These are phyloP conservation scores for Omphalotus olearius DNA, from an alignment of 1,284 basidiomycete species.

Conservation along the genomic window DNA sequence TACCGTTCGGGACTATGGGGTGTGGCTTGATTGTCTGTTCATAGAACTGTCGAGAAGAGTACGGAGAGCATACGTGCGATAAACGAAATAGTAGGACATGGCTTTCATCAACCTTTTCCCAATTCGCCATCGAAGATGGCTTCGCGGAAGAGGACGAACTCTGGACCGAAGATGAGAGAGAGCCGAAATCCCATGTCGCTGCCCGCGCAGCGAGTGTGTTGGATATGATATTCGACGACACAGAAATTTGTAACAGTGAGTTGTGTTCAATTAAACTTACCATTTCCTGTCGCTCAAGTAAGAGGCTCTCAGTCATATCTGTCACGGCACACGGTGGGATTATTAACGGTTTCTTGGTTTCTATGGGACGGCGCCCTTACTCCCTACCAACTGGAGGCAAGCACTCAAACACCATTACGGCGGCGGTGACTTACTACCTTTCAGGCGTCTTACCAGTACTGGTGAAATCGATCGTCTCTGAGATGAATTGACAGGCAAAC, in stretches of 20 bases:
- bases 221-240: conserved; percentile 56
- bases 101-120: conserved; percentile 55
- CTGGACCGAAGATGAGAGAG: conserved; percentile 64
- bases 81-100: conserved; percentile 52
- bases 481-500: too few species aligned
- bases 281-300: too few species aligned
- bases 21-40: neutral
- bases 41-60: conserved; percentile 64
- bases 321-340: conserved; percentile 63
- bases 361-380: conserved; percentile 39
- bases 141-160: conserved; percentile 73
- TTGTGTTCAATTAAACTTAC: conserved; percentile 20
- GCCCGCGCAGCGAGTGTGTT: conserved; percentile 52
- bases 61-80: conserved; percentile 75
- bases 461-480: neutral
- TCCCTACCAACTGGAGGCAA: conserved; percentile 58
- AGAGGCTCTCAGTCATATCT: conserved; percentile 45
- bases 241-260: conserved; percentile 41
- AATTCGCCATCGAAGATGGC: conserved; percentile 58
- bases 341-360: conserved; percentile 48
- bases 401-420: conserved; percentile 12
- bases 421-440: neutral
- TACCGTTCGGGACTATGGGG: neutral
- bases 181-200: conserved; percentile 54
- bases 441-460: conserved; percentile 9